Evolutionary conservation across 495 filamentous ascomycete genomes (phyloP).

Genomic region (Aspergillus avenaceus): DNA sequence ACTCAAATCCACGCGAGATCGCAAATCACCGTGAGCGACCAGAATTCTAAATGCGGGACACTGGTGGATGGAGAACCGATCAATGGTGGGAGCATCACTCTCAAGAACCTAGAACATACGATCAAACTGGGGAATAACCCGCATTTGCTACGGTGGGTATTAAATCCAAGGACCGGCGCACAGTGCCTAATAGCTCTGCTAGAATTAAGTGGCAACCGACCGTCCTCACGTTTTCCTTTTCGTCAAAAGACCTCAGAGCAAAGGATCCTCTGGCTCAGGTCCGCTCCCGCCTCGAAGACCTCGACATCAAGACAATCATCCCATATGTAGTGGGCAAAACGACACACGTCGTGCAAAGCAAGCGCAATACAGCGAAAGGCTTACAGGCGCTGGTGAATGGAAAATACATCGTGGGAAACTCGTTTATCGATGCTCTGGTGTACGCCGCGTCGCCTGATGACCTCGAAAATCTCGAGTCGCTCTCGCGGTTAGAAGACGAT

Average conservation of each 20-base stretch:
- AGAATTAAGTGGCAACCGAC: constrained; percentile 81
- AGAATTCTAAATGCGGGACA: constrained; percentile 76
- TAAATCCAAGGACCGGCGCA: not conserved
- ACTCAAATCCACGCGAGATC: constrained; percentile 57
- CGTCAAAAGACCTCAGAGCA: constrained; percentile 65
- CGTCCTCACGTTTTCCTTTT: constrained; percentile 77
- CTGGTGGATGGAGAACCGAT: constrained; percentile 67
- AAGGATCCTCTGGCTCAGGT: constrained; percentile 61
- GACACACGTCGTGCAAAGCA: constrained; percentile 84
- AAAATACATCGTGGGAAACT: constrained; percentile 72
- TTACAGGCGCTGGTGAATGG: constrained; percentile 86
- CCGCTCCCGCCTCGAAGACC: constrained; percentile 63
- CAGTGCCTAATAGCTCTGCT: not conserved
- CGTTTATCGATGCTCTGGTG: constrained; percentile 67
- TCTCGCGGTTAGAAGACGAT: constrained; percentile 72
- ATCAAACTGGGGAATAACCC: constrained; percentile 65
- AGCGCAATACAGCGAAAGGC: constrained; percentile 82
- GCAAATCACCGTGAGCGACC: constrained; percentile 59
- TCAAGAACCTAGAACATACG: constrained; percentile 55
- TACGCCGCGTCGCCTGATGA: constrained; percentile 59
- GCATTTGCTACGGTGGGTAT: constrained; percentile 44
- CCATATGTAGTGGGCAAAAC: constrained; percentile 67
- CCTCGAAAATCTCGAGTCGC: constrained; percentile 46
- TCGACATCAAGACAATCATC: constrained; percentile 80
- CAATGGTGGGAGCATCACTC: constrained; percentile 46